Evolutionary conservation across 129 eudicot species (phyloP).

Genomic region (Artemisia annua): DNA sequence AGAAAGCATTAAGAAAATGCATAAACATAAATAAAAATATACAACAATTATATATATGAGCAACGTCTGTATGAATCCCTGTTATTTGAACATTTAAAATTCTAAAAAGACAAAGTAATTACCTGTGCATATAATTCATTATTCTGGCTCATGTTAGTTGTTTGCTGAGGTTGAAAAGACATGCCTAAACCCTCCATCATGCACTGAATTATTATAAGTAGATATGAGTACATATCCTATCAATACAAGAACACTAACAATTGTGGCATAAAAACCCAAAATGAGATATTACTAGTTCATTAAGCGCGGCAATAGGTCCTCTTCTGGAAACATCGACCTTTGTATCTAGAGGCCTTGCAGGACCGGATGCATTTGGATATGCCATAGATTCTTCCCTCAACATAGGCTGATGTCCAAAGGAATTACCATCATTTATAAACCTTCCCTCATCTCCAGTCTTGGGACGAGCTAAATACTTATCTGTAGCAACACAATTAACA

Average conservation of each 20-base stretch:
- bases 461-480: slow-evolving; percentile 53
- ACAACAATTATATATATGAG: too few species aligned
- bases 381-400: slow-evolving; percentile 51
- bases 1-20: neutral
- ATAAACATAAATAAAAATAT: neutral
- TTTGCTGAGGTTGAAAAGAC: slow-evolving; percentile 57
- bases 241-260: slow-evolving; percentile 2
- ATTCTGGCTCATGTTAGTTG: slow-evolving; percentile 46
- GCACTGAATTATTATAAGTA: slow-evolving; percentile 44
- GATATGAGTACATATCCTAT: neutral
- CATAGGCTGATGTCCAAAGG: slow-evolving; percentile 52
- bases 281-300: slow-evolving; percentile 62
- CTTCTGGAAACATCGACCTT: slow-evolving; percentile 60
- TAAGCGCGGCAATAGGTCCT: slow-evolving; percentile 69
- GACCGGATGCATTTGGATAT: slow-evolving; percentile 44
- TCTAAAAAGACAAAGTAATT: neutral
- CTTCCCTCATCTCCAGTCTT: slow-evolving; percentile 64
- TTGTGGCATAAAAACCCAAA: neutral
- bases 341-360: slow-evolving; percentile 52
- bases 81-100: too few species aligned
- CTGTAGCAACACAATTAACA: slow-evolving; percentile 44
- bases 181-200: slow-evolving; percentile 66
- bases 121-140: slow-evolving; percentile 74
- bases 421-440: slow-evolving; percentile 44
- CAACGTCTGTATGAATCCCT: too few species aligned